Evolutionary conservation across 306 rosid genomes (phyloP), one percentile per base, ranked within the genome.

Genomic region (Dryas octopetala): DNA sequence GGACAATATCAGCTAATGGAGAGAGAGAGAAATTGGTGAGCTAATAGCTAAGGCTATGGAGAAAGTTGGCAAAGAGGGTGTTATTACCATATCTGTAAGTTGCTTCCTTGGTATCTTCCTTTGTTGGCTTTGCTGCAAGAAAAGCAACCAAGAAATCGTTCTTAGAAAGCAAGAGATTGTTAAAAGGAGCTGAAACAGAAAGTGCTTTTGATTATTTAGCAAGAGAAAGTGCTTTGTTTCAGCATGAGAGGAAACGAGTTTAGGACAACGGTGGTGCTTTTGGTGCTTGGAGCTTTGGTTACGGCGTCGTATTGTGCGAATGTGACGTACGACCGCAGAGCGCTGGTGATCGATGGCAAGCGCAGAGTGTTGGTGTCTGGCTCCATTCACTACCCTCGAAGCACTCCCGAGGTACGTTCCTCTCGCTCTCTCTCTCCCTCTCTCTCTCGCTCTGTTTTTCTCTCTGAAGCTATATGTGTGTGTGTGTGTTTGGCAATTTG

Each of bases 351-450:
- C 66, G 92, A 89, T 52, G 99, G 99, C 50, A 86, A 90, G 69
- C 91, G 97, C 32, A 80, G 88, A 62, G 82, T 92, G 23, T 85
- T 95, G 70, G 74, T 92, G 47, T 92, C 97, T 43, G 99, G 99
- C 79, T 90, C 99, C 44, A 90, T 95, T 86, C 97, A 92, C 83
- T 95, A 95, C 52, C 99, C 99, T 75, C 93, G 99, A 12, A 95
- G 97, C 84, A 90, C 97, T 68, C 97, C 99, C 0, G 84, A 90
- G 86, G 99, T 19, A 19, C 19, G 19, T 89, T 41, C 45, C 8
- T 83, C 49, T 59, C 65, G 3, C 26, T 50, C 66, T 83, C 49
- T 5, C n/a, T n/a, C n/a, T n/a, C n/a, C n/a, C n/a, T n/a, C n/a
- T 59, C 65, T 5, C 26, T 50, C 66, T 66, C 51, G 23, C 23